phyloP scores from a whole-genome alignment of 805 yeast genomes.

The Saitoella complicata region DNA sequence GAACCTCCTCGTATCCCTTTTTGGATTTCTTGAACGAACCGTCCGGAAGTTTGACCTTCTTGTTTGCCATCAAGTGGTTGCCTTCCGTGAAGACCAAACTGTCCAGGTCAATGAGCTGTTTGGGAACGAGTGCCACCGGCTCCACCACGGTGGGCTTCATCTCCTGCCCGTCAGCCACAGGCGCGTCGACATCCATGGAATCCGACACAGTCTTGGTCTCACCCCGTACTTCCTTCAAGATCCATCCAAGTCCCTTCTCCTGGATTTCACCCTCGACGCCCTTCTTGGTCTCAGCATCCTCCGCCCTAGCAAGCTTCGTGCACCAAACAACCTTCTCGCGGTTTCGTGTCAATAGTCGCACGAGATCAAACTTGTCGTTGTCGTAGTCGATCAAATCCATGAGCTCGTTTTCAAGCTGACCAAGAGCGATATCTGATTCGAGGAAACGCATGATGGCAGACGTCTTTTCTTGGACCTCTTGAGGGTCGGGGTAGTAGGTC shows the following conservation, averaged over 20 bases:
- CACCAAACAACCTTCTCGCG: constrained; percentile 40
- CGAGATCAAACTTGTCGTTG: constrained; percentile 34
- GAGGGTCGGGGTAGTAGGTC: constrained; percentile 24
- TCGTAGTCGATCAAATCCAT: constrained; percentile 31
- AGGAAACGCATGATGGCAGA: constrained; percentile 28
- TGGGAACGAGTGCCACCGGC: constrained; percentile 2
- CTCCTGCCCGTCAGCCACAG: constrained; percentile 18
- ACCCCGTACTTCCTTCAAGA: constrained; percentile 29
- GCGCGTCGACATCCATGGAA: neutral
- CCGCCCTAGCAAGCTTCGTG: constrained; percentile 27
- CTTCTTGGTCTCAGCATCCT: constrained; percentile 23
- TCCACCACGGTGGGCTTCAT: constrained; percentile 8
- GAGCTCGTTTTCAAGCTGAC: constrained; percentile 39
- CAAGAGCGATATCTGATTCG: constrained; percentile 22
- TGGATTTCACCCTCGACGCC: constrained; percentile 30
- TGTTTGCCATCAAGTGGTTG: constrained; percentile 44
- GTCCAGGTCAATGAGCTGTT: constrained; percentile 42
- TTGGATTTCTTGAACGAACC: constrained; percentile 68
- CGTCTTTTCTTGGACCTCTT: constrained; percentile 26
- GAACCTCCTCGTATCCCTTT: constrained; percentile 70
- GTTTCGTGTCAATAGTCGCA: constrained; percentile 34
- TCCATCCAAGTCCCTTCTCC: constrained; percentile 24
- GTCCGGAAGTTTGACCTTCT: constrained; percentile 58
- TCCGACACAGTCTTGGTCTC: neutral
- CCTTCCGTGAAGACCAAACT: constrained; percentile 57